Percentiles rank a stretch among this genome's conserved stretches.
Evolutionary conservation across 257 asterid species (phyloP).

Genomic region (Solanum dulcamara): DNA sequence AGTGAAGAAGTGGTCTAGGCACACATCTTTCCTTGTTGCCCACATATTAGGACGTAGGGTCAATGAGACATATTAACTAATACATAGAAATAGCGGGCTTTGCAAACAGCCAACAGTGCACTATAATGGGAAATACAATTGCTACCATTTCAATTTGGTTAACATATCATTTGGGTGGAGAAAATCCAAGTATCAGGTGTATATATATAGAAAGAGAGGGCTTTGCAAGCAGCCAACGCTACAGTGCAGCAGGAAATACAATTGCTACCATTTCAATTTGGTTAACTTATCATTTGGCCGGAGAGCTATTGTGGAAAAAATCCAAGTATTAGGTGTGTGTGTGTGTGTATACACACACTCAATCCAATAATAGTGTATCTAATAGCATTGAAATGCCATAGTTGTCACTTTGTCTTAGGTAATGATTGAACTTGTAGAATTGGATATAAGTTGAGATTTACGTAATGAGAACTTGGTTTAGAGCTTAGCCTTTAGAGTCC

Average conservation of each 20-base stretch:
- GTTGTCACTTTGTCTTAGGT: background rate
- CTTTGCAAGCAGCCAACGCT: background rate
- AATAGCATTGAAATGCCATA: background rate
- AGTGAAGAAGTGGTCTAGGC: background rate
- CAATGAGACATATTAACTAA: background rate
- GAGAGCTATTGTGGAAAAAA: background rate
- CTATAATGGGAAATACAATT: background rate
- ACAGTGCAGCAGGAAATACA: background rate
- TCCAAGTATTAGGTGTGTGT: background rate
- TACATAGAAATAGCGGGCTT: background rate
- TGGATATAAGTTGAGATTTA: background rate
- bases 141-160: background rate
- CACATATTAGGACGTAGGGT: background rate
- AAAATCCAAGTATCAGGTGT: background rate
- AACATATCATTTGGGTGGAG: background rate
- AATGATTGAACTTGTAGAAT: background rate
- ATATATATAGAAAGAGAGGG: background rate
- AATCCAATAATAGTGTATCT: background rate
- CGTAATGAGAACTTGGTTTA: background rate
- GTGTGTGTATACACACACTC: background rate
- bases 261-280: background rate
- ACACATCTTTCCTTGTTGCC: background rate
- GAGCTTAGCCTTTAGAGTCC: no score
- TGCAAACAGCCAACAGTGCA: background rate
- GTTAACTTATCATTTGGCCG: background rate